Percentiles rank a stretch among this genome's conserved stretches.
phyloP scores from a whole-genome alignment of 1,139 yeast genomes.

The Protomyces inundatus region DNA sequence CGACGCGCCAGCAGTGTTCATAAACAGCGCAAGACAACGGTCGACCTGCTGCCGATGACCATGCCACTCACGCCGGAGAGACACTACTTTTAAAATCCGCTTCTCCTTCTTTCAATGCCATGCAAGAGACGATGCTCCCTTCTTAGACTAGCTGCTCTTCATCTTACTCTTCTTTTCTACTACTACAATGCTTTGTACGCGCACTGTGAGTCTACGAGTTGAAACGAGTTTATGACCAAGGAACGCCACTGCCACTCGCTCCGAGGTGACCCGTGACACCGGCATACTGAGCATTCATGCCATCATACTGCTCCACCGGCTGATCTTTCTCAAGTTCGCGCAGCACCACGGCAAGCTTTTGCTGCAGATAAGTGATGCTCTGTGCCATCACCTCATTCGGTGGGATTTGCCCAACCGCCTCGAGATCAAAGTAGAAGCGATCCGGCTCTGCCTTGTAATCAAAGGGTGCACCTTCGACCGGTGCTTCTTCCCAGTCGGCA shows the following conservation, averaged over 20 bases:
- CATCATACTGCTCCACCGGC: constrained; percentile 9
- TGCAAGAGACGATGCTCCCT: background rate
- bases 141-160: background rate
- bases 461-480: constrained; percentile 72
- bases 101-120: background rate
- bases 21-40: background rate
- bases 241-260: background rate
- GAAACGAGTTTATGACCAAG: background rate
- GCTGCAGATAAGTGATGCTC: constrained; percentile 77
- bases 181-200: too few species aligned
- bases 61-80: background rate
- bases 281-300: constrained; percentile 4
- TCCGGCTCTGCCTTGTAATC: constrained; percentile 80
- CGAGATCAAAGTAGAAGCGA: constrained; percentile 79
- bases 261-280: background rate
- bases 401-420: constrained; percentile 76
- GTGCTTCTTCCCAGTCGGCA: constrained; percentile 82
- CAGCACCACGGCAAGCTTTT: constrained; percentile 83
- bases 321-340: constrained; percentile 55
- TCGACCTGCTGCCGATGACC: background rate
- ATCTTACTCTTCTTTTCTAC: too few species aligned
- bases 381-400: constrained; percentile 82
- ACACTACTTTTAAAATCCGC: background rate
- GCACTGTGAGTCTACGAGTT: too few species aligned
- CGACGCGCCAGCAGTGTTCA: background rate